Evolutionary conservation across 106 monocot species (phyloP).

Genomic region (Xerophyta viscosa): DNA sequence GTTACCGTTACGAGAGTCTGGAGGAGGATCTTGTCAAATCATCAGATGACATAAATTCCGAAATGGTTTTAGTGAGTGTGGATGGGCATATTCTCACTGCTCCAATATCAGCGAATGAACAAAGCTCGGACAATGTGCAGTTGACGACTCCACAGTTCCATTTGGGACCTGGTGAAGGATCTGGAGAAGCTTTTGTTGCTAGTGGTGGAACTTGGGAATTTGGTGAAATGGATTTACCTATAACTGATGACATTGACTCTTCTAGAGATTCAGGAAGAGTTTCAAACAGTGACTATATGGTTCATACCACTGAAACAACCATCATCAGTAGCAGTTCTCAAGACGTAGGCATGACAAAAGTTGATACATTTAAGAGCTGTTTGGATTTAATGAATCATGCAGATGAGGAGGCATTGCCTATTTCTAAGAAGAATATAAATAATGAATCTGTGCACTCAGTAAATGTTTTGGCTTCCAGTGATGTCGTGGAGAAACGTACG

Average conservation of each 20-base stretch:
- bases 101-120: conserved; percentile 60
- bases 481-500: conserved; percentile 6
- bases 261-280: conserved; percentile 5
- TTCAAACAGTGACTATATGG: conserved; percentile 14
- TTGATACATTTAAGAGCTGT: conserved; percentile 67
- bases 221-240: conserved; percentile 6
- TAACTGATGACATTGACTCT: conserved; percentile 1
- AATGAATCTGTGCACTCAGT: conserved; percentile 11
- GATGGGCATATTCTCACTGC: conserved; percentile 94
- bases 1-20: conserved; percentile 65
- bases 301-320: neutral
- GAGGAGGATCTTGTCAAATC: conserved; percentile 67
- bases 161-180: conserved; percentile 74
- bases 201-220: conserved; percentile 45
- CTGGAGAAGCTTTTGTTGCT: conserved; percentile 43
- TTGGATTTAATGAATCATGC: conserved; percentile 37
- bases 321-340: conserved; percentile 10
- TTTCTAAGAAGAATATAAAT: conserved; percentile 1
- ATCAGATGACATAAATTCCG: conserved; percentile 53
- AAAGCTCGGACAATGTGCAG: conserved; percentile 42
- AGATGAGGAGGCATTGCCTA: conserved; percentile 21
- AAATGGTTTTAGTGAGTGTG: conserved; percentile 90
- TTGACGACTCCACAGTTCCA: conserved; percentile 79
- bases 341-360: conserved; percentile 19
- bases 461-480: conserved; percentile 14